These are phyloP conservation scores for Mortierella claussenii DNA, from an alignment of 192 early-diverging fungal species.

Conservation along the genomic window DNA sequence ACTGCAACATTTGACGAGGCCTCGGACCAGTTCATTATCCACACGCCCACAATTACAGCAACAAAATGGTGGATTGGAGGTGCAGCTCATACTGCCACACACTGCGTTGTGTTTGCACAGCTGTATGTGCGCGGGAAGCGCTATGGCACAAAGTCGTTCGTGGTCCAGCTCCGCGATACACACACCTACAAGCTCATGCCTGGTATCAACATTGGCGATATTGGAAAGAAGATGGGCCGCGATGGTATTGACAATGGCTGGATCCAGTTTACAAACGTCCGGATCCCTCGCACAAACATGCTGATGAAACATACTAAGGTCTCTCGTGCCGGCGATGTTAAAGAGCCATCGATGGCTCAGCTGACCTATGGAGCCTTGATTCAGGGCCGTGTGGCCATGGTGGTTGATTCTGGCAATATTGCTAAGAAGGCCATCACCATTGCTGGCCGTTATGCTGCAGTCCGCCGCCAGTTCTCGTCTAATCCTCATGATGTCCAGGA, in stretches of 20 bases:
- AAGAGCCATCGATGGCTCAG: slow-evolving; percentile 85
- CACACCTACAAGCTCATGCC: slow-evolving; percentile 82
- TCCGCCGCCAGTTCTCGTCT: slow-evolving; percentile 88
- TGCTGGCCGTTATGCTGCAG: slow-evolving; percentile 90
- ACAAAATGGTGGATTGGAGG: slow-evolving; percentile 99
- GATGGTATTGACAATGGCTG: slow-evolving; percentile 94
- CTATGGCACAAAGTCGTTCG: slow-evolving; percentile 89
- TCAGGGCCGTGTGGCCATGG: slow-evolving; percentile 84
- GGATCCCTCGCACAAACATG: slow-evolving; percentile 91
- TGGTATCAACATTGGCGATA: slow-evolving; percentile 90
- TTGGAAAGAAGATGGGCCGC: slow-evolving; percentile 94
- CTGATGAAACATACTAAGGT: slow-evolving; percentile 95
- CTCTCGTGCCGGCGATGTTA: slow-evolving; percentile 77
- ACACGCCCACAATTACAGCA: slow-evolving; percentile 78
- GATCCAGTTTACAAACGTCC: slow-evolving; percentile 93
- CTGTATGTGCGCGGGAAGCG: slow-evolving; percentile 82
- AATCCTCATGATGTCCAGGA: slow-evolving; percentile 70
- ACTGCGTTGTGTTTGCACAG: slow-evolving; percentile 85
- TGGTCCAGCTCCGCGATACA: slow-evolving; percentile 87
- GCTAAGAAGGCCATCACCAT: slow-evolving; percentile 92
- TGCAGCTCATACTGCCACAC: slow-evolving; percentile 90
- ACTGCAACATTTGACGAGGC: slow-evolving; percentile 89
- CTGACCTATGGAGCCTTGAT: slow-evolving; percentile 91
- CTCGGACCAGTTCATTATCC: slow-evolving; percentile 88
- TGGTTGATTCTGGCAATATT: slow-evolving; percentile 85